Evolutionary conservation across 257 asterid genomes (phyloP), one percentile per base, ranked within the genome.

Genomic region (Cynanchum wilfordii): DNA sequence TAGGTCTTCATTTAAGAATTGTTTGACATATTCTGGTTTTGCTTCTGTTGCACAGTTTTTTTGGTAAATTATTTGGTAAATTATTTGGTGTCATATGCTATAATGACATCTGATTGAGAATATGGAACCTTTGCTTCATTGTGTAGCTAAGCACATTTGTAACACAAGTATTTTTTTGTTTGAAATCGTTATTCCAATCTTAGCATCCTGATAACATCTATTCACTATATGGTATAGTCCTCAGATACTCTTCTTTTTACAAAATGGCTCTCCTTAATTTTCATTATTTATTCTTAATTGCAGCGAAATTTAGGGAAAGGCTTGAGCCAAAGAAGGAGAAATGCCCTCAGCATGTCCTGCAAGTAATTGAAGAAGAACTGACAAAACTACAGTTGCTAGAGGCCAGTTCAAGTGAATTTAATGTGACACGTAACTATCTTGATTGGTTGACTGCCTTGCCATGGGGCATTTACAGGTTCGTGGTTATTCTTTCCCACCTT

Each of bases 361-460:
- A 92, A 89, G 98, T 95, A 78, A 95, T 92, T 81, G 98, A 95
- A 86, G 99, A 95, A 82, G 99, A 95, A 79, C 81, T 90, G 74
- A 85, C 98, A 56, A 95, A 95, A 76, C 83, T 92, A 76, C 98
- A 90, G 78, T 77, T 92, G 74, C 67, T 95, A 75, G 99, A 95
- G 87, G 96, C 99, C n/a, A 95, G 99, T 87, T 95, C 99, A 12
- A 95, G 99, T 84, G 99, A 95, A 84, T 95, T 95, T 79, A 95
- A 92, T 20, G 99, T 92, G 36, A 95, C 99, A 49, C 97, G 99
- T 74, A 92, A 92, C 82, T 95, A 95, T 86, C 93, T 95, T 74
- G 99, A 95, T 83, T 95, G 99, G 99, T 88, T 92, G 90, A 95
- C 98, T 76, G 96, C 96, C 4, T 73, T 95, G 85, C 99, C 99